These are phyloP conservation scores for Exophiala xenobiotica DNA, from an alignment of 2,329 filamentous ascomycete species.

Conservation along the genomic window DNA sequence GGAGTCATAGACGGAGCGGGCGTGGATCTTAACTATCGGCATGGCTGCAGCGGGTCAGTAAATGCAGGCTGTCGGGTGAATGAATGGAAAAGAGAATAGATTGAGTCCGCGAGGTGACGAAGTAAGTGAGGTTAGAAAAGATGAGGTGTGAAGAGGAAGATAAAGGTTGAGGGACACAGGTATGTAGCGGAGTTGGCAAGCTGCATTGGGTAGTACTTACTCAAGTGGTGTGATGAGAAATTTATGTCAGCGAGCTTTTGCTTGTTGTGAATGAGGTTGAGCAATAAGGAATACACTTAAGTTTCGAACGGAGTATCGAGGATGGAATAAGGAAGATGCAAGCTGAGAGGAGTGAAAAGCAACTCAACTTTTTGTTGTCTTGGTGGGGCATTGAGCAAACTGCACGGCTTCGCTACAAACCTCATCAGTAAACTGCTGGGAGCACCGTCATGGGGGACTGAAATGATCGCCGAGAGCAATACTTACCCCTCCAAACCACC, in stretches of 20 bases:
- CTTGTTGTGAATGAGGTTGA: conserved; percentile 15
- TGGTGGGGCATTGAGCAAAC: conserved; percentile 23
- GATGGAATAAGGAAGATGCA: conserved; percentile 4
- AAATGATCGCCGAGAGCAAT: not conserved
- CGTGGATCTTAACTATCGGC: conserved; percentile 87
- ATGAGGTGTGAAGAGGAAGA: not conserved
- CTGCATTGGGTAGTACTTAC: conserved; percentile 13
- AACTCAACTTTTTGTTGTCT: conserved; percentile 25
- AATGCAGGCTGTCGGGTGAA: conserved; percentile 18
- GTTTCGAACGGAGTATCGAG: not conserved
- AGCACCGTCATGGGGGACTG: not conserved
- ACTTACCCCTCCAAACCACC: not conserved
- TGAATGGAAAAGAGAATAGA: not conserved
- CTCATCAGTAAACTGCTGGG: conserved; percentile 12
- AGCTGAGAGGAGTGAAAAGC: conserved; percentile 11
- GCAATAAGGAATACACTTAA: conserved; percentile 2
- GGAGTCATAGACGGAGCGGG: conserved; percentile 97
- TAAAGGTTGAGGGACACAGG: not conserved
- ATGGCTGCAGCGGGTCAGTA: conserved; percentile 50
- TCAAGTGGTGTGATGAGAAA: conserved; percentile 20
- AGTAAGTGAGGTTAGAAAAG: too few species aligned
- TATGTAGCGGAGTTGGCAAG: not conserved
- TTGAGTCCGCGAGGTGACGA: too few species aligned
- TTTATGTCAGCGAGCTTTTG: conserved; percentile 19
- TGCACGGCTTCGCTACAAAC: conserved; percentile 13